phyloP scores from a whole-genome alignment of 352 stramenopile species.

The Pythium aristosporum region DNA sequence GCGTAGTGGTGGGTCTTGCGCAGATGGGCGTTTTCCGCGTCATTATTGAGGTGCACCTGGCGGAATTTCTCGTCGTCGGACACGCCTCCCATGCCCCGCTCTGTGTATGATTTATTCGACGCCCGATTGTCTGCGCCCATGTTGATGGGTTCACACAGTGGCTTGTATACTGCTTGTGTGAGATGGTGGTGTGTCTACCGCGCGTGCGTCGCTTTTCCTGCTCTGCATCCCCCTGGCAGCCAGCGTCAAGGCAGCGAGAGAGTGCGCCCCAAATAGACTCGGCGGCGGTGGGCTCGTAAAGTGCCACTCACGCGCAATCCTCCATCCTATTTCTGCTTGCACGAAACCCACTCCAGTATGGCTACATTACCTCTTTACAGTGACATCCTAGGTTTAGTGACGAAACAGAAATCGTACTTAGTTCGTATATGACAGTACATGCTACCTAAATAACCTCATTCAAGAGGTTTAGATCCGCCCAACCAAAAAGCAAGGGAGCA shows the following conservation, averaged over 20 bases:
- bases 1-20: slow-evolving; percentile 41
- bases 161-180: too few relatives aligned
- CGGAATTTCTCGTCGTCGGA: slow-evolving; percentile 38
- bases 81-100: slow-evolving; percentile 12
- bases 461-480: slow-evolving; percentile 3
- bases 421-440: neutral
- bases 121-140: neutral
- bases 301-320: neutral
- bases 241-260: neutral
- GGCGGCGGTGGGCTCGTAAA: too few relatives aligned
- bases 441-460: slow-evolving; percentile 2
- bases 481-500: slow-evolving; percentile 13
- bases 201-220: too few relatives aligned
- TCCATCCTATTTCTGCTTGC: slow-evolving; percentile 1
- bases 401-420: slow-evolving; percentile 10
- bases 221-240: too few relatives aligned
- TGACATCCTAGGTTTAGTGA: neutral
- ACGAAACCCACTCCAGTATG: slow-evolving; percentile 16
- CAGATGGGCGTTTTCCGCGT: slow-evolving; percentile 58
- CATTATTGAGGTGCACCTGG: slow-evolving; percentile 56
- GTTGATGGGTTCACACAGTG: too few relatives aligned
- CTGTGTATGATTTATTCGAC: slow-evolving; percentile 1
- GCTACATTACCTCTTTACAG: slow-evolving; percentile 13
- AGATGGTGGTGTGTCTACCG: too few relatives aligned
- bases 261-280: slow-evolving; percentile 7